Evolutionary conservation across 768 basidiomycete species (phyloP), one percentile per base, ranked within the genome.

Genomic region (Tricholoma sp.): DNA sequence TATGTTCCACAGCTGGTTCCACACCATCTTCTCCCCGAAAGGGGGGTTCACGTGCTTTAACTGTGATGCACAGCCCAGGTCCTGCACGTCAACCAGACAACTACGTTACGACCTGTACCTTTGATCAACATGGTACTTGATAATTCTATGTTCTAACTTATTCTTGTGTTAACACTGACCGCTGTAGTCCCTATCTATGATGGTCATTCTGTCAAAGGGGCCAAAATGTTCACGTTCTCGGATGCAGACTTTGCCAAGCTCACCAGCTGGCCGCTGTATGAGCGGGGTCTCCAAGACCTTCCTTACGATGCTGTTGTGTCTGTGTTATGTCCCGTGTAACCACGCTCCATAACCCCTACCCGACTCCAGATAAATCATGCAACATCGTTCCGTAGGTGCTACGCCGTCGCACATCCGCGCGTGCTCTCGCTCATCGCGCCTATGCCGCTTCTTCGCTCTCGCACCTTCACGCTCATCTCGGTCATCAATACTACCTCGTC

Each of bases 161-260:
- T 22, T 45, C 10, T 45, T 45, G 10, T 45, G 43, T 34, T 34
- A 34, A 34, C 34, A 10, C 43, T 45, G n/a, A 8, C 8, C 21
- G n/a, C n/a, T n/a, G n/a, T 45, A 45, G 43, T 45, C 2, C 43
- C 43, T 10, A 45, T 45, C 19, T 45, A 45, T 45, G 43, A 45
- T 22, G 21, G 43, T 21, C 21, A n/a, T 45, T 21, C 4, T 22
- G 10, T 45, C 21, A 22, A 45, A 21, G 21, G 21, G 8, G 21
- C 21, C n/a, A 45, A 45, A 6, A 10, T 10, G 21, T 45, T 45
- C n/a, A 52, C 32, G 0, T 52, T 34, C 32, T 35, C 10, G 0
- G n/a, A 34, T 52, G 51, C 32, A 12, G 51, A 52, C 16, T 52
- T 52, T 27, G 29, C 51, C 19, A 52, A 52, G 19, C 29, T 52